Percentiles rank a stretch among this genome's conserved stretches.
These are phyloP conservation scores for Neofusicoccum parvum DNA, from an alignment of 2,329 filamentous ascomycete genomes.

Conservation along the genomic window DNA sequence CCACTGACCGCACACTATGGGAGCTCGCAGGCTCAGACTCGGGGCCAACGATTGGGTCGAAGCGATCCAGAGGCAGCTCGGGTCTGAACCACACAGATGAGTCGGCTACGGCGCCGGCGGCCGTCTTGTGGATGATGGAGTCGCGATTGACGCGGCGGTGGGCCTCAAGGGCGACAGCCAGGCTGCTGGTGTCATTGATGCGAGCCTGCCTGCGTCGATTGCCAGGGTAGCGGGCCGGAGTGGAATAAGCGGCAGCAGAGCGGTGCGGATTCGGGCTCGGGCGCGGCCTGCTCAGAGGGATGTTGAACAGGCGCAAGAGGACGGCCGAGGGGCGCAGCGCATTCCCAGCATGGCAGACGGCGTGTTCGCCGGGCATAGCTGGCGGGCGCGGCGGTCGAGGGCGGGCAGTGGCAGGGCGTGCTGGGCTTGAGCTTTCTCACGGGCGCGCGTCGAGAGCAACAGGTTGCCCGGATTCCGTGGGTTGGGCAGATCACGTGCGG, in stretches of 20 bases:
- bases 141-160: constrained; percentile 44
- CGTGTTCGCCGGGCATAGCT: not conserved
- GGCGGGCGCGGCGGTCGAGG: constrained; percentile 23
- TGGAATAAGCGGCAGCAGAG: not conserved
- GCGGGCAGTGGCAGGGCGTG: constrained; percentile 22
- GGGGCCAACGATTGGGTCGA: not conserved
- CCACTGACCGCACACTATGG: too few relatives aligned
- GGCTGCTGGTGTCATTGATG: constrained; percentile 37
- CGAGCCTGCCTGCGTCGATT: not conserved
- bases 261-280: not conserved
- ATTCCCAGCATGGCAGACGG: constrained; percentile 36
- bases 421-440: constrained; percentile 30
- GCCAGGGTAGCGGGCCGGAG: not conserved
- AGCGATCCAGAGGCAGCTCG: not conserved
- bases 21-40: too few relatives aligned
- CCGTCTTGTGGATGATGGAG: constrained; percentile 6
- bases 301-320: constrained; percentile 39
- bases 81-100: not conserved
- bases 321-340: constrained; percentile 34
- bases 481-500: not conserved
- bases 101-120: not conserved
- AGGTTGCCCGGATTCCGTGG: not conserved
- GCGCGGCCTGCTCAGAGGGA: constrained; percentile 21
- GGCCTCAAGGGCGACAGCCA: constrained; percentile 39
- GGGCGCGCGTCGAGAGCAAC: too few relatives aligned